A percentile compares a stretch with the other conserved stretches of the same genome.
Evolutionary conservation across 306 rosid genomes (phyloP).

Genomic region (Trifolium dubium): DNA sequence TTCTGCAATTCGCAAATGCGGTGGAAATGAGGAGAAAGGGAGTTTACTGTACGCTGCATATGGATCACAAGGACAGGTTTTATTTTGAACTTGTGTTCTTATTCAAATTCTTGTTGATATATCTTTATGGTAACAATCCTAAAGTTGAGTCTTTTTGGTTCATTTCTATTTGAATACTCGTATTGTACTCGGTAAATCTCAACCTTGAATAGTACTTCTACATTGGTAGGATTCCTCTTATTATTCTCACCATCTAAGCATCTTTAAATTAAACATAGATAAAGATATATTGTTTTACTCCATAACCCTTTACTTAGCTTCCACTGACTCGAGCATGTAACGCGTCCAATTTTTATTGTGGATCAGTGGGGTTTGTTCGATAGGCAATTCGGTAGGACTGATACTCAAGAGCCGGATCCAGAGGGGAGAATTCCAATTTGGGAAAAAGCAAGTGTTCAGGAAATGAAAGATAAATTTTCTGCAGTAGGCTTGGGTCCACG

Average conservation of each 20-base stretch:
- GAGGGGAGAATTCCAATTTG: slow-evolving; percentile 91
- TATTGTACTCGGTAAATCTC: too few species aligned
- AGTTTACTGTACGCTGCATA: slow-evolving; percentile 72
- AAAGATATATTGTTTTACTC: background rate
- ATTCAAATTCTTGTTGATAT: too few species aligned
- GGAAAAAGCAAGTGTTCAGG: slow-evolving; percentile 83
- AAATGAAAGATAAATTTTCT: slow-evolving; percentile 85
- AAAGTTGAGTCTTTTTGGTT: too few species aligned
- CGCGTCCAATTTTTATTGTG: slow-evolving; percentile 39
- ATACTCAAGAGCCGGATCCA: slow-evolving; percentile 89
- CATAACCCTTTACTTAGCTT: background rate
- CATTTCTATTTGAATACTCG: too few species aligned
- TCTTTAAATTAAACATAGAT: background rate
- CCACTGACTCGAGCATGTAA: slow-evolving; percentile 19
- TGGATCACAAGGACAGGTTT: slow-evolving; percentile 96
- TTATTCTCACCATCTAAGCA: background rate
- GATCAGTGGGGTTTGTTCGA: slow-evolving; percentile 92
- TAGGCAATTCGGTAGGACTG: slow-evolving; percentile 80
- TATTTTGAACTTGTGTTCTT: slow-evolving; percentile 29
- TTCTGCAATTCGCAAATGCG: slow-evolving; percentile 87
- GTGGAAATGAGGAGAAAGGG: slow-evolving; percentile 96
- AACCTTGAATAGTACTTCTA: too few species aligned
- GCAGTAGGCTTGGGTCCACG: slow-evolving; percentile 96
- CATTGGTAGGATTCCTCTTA: background rate
- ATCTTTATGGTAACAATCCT: too few species aligned